Base-by-base conservation (phyloP, 2,329 filamentous ascomycete species). In the Domatiomyces globalis region DNA sequence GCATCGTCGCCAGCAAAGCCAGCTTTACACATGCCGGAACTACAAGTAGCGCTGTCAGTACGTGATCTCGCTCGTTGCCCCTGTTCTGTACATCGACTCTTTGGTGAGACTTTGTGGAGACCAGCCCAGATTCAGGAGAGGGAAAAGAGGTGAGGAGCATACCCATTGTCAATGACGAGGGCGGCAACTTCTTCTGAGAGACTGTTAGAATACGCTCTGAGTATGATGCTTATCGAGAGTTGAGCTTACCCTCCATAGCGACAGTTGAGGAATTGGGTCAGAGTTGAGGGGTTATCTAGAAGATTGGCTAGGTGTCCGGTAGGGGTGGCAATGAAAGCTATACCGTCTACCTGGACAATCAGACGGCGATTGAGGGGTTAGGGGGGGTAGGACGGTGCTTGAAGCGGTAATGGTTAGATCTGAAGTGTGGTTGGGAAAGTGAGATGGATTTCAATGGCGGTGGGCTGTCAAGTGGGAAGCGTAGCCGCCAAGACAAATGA, bases 81-180 rank as follows among this genome's bases (percentile, higher is more conserved):
- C 5, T 4, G 15, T 5, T 18, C 27, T 53, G n/a, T 50, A 49
- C 48, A 48, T 12, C 15, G 33, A 49, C 25, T 51, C 43, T 20
- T 42, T 15, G 10, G 20, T 18, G 47, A 43, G 47, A 48, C 50
- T 19, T 52, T 51, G 49, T 54, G 54, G 54, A 52, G 56, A 50
- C 19, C 20, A 39, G 45, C 49, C 54, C 50, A 45, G 48, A 45
- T 25, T 43, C 36, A 44, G 10, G 19, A n/a, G 33, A 45, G 49
- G 15, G 12, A 48, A 46, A 55, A 48, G 27, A 46, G 44, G 56
- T 50, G 46, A 53, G 53, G 56, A 75, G 78, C 89, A 87, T 90
- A 98, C 92, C 92, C 92, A 96, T 98, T 98, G 89, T 98, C 92
- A 79, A 98, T 96, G 77, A 98, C 92, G 87, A 98, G 89, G 76